A percentile compares a stretch with the other conserved stretches of the same genome.
Conservation (phyloP, 2,329 filamentous ascomycete genomes). For the Cladorrhinum sp. region DNA sequence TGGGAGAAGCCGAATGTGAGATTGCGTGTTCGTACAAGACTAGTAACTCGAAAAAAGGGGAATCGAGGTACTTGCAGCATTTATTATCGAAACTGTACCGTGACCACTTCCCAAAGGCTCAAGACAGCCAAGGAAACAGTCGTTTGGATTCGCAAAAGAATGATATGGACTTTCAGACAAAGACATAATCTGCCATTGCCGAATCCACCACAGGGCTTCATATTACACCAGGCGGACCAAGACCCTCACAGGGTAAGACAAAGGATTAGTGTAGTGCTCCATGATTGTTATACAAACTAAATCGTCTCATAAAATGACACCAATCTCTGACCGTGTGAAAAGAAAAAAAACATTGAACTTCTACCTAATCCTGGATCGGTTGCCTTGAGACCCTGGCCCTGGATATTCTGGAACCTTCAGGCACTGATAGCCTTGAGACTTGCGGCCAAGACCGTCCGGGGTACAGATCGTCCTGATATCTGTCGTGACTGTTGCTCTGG, state of each 20-base stretch:
- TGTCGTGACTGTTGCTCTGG: conserved; percentile 41
- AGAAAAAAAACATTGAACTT: background rate
- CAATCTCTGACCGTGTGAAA: background rate
- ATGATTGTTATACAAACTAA: background rate
- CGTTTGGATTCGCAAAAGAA: background rate
- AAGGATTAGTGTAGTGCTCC: background rate
- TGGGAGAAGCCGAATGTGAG: no score
- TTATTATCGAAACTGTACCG: no score
- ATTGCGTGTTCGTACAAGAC: no score
- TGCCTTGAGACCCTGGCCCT: background rate
- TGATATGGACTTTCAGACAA: background rate
- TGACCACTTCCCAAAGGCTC: no score
- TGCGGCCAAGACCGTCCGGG: background rate
- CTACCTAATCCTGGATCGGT: background rate
- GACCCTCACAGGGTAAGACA: background rate
- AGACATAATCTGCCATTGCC: background rate
- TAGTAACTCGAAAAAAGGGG: no score
- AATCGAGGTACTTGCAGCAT: no score
- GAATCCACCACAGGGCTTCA: background rate
- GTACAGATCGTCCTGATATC: background rate
- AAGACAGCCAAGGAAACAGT: no score
- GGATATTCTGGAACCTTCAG: background rate
- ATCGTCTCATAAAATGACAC: background rate
- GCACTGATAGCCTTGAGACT: background rate
- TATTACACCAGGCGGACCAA: background rate